Evolutionary conservation across 78 protist species (phyloP).

Genomic region (Tieghemostelium lacteum): DNA sequence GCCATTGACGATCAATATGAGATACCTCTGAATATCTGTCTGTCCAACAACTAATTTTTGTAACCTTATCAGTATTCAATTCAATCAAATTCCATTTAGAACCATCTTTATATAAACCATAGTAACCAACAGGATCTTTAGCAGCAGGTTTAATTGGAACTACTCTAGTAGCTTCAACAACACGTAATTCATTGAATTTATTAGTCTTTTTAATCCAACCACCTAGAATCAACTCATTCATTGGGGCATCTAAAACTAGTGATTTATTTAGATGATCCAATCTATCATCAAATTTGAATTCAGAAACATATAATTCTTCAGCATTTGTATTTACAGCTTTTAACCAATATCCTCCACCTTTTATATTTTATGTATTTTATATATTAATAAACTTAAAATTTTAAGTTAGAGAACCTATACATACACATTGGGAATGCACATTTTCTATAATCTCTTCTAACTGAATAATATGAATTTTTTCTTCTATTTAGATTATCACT

Average conservation of each 20-base stretch:
- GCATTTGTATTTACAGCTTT: not conserved
- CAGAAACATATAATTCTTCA: not conserved
- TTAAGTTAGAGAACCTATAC: too few relatives aligned
- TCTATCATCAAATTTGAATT: not conserved
- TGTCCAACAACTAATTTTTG: not conserved
- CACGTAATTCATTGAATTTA: not conserved
- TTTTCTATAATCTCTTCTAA: not conserved
- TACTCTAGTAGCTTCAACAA: not conserved
- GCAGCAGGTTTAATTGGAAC: not conserved
- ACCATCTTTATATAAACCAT: not conserved
- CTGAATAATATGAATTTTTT: not conserved
- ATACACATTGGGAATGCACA: not conserved
- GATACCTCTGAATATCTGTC: not conserved
- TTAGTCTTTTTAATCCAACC: not conserved
- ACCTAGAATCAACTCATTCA: not conserved
- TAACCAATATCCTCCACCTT: not conserved
- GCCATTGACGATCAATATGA: not conserved
- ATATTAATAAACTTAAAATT: too few relatives aligned
- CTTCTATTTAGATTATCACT: not conserved
- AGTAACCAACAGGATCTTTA: not conserved
- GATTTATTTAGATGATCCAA: not conserved
- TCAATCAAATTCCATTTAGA: not conserved
- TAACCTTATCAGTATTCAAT: not conserved
- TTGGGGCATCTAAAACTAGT: not conserved
- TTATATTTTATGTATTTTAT: too few relatives aligned